These are phyloP conservation scores for Straminergon stramineum DNA, from an alignment of 225 moss, liverwort and hornwort genomes.

Conservation along the genomic window DNA sequence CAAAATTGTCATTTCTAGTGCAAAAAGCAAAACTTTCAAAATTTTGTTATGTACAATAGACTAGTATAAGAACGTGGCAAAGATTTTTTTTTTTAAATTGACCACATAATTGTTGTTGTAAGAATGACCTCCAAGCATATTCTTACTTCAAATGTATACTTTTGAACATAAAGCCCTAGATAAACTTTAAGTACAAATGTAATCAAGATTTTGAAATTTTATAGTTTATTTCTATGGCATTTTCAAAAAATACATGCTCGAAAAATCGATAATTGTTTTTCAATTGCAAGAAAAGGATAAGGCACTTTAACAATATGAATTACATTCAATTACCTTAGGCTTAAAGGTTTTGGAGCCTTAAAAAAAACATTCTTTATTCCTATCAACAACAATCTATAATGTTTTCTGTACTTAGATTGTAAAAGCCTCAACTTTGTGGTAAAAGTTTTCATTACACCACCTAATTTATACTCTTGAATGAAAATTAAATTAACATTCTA, in stretches of 20 bases:
- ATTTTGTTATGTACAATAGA: not conserved
- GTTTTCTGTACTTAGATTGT: too few species aligned
- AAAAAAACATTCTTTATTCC: not conserved
- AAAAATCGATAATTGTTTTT: accelerated
- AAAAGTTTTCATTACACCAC: not conserved
- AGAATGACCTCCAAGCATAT: not conserved
- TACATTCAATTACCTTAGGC: not conserved
- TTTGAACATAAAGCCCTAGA: not conserved
- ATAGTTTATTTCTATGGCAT: not conserved
- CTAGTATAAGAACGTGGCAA: too few species aligned
- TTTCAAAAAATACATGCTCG: not conserved
- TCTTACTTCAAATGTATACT: too few species aligned
- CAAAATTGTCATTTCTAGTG: not conserved
- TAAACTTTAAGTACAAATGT: not conserved
- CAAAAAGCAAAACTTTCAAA: not conserved
- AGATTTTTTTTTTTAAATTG: too few species aligned
- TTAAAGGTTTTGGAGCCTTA: not conserved
- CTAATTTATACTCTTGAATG: not conserved
- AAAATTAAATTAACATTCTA: too few species aligned
- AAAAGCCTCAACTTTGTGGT: not conserved
- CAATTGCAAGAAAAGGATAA: not conserved
- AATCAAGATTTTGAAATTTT: not conserved
- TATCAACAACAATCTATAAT: not conserved
- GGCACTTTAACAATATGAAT: not conserved
- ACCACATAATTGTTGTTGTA: not conserved